Evolutionary conservation across 441 rosid genomes (phyloP).

Genomic region (Lepidium campestre): DNA sequence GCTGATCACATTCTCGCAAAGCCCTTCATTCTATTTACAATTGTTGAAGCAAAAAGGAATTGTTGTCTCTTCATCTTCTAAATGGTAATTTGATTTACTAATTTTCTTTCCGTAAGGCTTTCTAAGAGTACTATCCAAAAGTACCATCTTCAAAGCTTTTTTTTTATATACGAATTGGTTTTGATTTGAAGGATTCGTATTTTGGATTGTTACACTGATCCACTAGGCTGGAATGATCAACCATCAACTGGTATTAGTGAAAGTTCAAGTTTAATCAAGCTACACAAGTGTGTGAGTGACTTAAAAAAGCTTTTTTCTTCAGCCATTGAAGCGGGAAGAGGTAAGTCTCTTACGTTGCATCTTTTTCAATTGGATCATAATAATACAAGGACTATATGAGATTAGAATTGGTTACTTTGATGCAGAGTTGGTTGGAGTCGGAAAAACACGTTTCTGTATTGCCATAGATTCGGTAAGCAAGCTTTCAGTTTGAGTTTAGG

Average conservation of each 20-base stretch:
- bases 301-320: constrained; percentile 44
- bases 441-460: constrained; percentile 52
- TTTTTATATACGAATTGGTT: neutral
- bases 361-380: neutral
- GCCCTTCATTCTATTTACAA: constrained; percentile 64
- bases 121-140: neutral
- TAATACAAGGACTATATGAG: neutral
- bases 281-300: constrained; percentile 55
- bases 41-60: constrained; percentile 53
- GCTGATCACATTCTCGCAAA: constrained; percentile 53
- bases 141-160: too few relatives aligned
- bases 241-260: constrained; percentile 25
- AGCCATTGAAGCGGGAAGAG: constrained; percentile 69
- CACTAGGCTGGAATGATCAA: constrained; percentile 75
- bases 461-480: constrained; percentile 73
- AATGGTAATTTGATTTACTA: constrained; percentile 39
- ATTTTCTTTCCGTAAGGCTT: neutral
- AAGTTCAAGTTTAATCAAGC: constrained; percentile 27
- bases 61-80: constrained; percentile 39
- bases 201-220: constrained; percentile 90
- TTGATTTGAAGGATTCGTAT: constrained; percentile 52
- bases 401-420: constrained; percentile 7
- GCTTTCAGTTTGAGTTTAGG: neutral
- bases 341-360: constrained; percentile 25
- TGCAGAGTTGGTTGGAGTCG: constrained; percentile 55